phyloP scores from a whole-genome alignment of 2,329 filamentous ascomycete species.

The Exophiala aquamarina region DNA sequence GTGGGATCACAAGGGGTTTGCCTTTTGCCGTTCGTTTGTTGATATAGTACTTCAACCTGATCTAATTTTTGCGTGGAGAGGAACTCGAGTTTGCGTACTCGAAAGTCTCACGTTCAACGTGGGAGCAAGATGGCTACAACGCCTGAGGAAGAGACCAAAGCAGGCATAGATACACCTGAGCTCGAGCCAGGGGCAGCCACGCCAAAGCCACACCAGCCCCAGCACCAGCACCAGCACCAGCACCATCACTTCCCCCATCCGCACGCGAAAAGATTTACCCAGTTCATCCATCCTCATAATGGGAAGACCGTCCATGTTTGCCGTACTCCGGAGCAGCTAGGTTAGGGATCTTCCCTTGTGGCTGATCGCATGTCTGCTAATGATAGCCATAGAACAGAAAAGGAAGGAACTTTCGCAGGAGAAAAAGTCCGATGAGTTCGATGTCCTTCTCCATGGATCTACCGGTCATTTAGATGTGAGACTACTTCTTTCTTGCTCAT shows the following conservation, averaged over 20 bases:
- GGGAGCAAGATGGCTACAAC: no score
- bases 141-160: no score
- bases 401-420: constrained; percentile 10
- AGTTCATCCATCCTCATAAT: constrained; percentile 54
- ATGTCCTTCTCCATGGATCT: constrained; percentile 21
- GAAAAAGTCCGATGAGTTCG: constrained; percentile 12
- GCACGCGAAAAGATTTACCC: constrained; percentile 45
- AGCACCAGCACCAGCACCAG: constrained; percentile 23
- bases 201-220: constrained; percentile 21
- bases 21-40: no score
- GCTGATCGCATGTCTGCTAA: no score
- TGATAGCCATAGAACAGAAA: constrained; percentile 8
- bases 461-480: constrained; percentile 15
- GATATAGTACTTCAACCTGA: no score
- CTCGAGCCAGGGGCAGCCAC: constrained; percentile 3
- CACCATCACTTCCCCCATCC: constrained; percentile 29
- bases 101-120: no score
- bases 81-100: no score
- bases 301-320: constrained; percentile 59
- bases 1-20: no score
- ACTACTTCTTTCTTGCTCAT: not conserved
- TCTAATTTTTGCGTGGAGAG: no score
- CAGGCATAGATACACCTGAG: not conserved
- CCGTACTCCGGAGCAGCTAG: constrained; percentile 53
- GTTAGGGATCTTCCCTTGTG: constrained; percentile 24